Base-by-base conservation (phyloP, 768 basidiomycete species). In the Hygrophorus russula region DNA sequence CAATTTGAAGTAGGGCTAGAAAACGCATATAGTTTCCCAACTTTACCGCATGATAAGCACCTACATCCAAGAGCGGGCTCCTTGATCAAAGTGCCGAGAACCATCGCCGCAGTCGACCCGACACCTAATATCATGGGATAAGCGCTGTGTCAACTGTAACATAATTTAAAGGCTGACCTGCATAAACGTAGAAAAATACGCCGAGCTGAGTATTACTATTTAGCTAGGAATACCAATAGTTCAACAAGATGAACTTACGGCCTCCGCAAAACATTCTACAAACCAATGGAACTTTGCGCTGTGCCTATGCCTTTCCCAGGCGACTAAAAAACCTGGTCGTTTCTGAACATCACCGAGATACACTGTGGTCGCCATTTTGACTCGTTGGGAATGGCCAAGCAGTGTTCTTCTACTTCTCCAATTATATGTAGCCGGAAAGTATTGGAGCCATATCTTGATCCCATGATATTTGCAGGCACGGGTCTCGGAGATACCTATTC, bases 211-310 rank as follows among this genome's bases (percentile, higher is more conserved):
- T 9, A 15, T 8, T 28, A 38, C 39, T 42, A 14, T 29, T 47
- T 46, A 46, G 52, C 14, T 11, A n/a, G 0, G 28, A 36, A 17
- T 34, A 29, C 6, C 15, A 8, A 29, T 14, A 39, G 14, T 14
- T 40, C 2, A n/a, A 24, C 15, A n/a, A 30, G 42, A 27, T 1
- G 24, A 5, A 55, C 58, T 55, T 54, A 81, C 78, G 51, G 65
- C 59, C 58, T 85, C 82, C 7, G 79, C 80, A 32, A 81, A 61
- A 49, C 73, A 66, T 55, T 85, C 76, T 10, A 71, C 60, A 1
- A 73, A 42, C 69, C 74, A 69, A 46, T 80, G 81, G 4, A 67
- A 58, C 27, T 65, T 46, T 27, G 49, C 55, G 19, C 46, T 61
- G 47, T 73, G 66, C 43, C 71, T 63, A 50, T 62, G 50, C 47